phyloP scores from a whole-genome alignment of 805 yeast species.

The Teunomyces pallodes region DNA sequence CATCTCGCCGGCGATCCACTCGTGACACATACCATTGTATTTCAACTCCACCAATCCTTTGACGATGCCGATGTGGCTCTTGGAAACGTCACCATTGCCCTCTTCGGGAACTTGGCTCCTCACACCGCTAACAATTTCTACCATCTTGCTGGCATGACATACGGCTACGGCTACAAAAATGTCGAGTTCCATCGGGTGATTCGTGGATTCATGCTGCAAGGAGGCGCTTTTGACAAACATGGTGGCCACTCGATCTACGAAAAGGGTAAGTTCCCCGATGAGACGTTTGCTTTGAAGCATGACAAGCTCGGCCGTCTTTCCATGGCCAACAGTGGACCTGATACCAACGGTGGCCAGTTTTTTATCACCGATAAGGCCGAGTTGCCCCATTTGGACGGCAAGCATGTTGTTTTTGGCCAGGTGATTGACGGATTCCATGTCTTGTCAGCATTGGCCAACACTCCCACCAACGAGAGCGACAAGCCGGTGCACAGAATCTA shows the following conservation, averaged over 20 bases:
- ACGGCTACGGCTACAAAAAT: conserved; percentile 24
- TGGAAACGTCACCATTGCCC: conserved; percentile 53
- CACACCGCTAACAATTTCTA: conserved; percentile 36
- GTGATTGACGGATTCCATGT: conserved; percentile 20
- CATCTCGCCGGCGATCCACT: conserved; percentile 42
- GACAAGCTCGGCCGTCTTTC: conserved; percentile 22
- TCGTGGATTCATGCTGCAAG: conserved; percentile 37
- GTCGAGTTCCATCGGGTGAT: conserved; percentile 35
- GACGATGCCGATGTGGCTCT: conserved; percentile 11
- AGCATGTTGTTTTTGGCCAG: conserved; percentile 29
- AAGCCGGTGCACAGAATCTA: neutral
- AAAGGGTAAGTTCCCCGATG: conserved; percentile 15
- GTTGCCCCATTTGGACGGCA: conserved; percentile 16
- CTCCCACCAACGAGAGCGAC: neutral
- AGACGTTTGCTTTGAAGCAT: conserved; percentile 22
- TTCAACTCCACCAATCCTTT: conserved; percentile 35
- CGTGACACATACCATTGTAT: conserved; percentile 45
- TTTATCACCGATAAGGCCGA: conserved; percentile 21
- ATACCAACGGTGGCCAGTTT: conserved; percentile 24
- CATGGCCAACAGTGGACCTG: conserved; percentile 24
- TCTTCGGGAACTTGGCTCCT: conserved; percentile 68
- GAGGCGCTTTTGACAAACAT: conserved; percentile 29
- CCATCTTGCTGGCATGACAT: conserved; percentile 25
- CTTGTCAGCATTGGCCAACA: conserved; percentile 13
- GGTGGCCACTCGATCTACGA: conserved; percentile 17